A percentile compares a stretch with the other conserved stretches of the same genome.
phyloP scores from a whole-genome alignment of 2,329 filamentous ascomycete species.

The Aureobasidium melanogenum region DNA sequence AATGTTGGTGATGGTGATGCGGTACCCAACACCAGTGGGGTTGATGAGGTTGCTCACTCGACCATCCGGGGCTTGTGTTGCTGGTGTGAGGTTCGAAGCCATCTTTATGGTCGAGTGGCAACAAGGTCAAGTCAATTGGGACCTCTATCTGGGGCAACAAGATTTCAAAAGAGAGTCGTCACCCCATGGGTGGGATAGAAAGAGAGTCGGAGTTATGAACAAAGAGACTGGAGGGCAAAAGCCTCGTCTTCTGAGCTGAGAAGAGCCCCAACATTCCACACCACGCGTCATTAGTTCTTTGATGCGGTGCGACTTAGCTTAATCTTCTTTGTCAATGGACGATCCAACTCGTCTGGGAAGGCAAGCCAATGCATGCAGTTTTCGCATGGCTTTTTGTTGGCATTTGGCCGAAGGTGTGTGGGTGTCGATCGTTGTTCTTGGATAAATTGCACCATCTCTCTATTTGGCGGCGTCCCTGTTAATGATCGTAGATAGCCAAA shows the following conservation, averaged over 20 bases:
- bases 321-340: not conserved
- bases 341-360: not conserved
- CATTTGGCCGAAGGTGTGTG: not conserved
- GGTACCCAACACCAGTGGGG: not conserved
- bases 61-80: not conserved
- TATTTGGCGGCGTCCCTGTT: conserved; percentile 6
- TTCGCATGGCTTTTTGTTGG: not conserved
- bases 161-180: not conserved
- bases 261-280: conserved; percentile 4
- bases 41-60: not conserved
- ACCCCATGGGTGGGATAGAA: not conserved
- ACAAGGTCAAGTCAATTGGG: not conserved
- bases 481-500: not conserved
- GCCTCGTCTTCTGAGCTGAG: not conserved
- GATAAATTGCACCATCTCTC: conserved; percentile 3
- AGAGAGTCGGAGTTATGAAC: not conserved
- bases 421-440: not conserved
- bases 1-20: conserved; percentile 7
- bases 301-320: conserved; percentile 6
- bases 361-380: not conserved
- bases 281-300: conserved; percentile 6
- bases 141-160: not conserved
- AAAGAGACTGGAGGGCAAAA: not conserved
- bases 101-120: not conserved
- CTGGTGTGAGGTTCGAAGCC: conserved; percentile 1